Evolutionary conservation across 345 rosid species (phyloP), one percentile per base, ranked within the genome.

Genomic region (Eucalyptus cladocalyx): DNA sequence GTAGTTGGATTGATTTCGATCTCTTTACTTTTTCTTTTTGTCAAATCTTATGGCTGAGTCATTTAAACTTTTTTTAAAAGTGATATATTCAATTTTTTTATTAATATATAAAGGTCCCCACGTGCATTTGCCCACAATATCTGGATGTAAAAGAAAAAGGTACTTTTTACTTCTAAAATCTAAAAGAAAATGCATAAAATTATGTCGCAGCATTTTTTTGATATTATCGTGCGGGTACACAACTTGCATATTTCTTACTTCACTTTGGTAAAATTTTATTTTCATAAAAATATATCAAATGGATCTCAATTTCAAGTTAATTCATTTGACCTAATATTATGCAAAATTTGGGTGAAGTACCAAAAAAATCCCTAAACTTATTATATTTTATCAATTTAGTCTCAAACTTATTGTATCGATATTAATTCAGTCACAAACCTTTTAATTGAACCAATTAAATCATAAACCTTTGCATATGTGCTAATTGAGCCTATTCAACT

Each of bases 381-480:
- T 60, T 60, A 13, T 13, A 60, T 12, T 12, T 12, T 60, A 60
- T 6, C 32, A 60, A 3, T 60, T 28, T 30, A 60, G 2, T 60
- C 7, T 28, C 2, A 28, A 60, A 60, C 0, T 0, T 28, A 60
- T 60, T 60, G 4, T 2, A 28, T 28, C 4, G 8, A 7, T 28
- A 60, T 28, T 8, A 60, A 1, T 60, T 60, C 8, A 60, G 1
- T 12, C 1, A 1, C n/a, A 30, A 28, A 28, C 4, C 0, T 60
- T 30, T 60, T 3, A 60, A 60, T 60, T 12, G 7, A 12, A 8
- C 8, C 6, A 60, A 28, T 60, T 60, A 60, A 60, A 30, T 28
- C 17, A 0, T 60, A 13, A 60, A 12, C 8, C n/a, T 60, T 60
- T 60, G 8, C 16, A 60, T 60, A 11, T 28, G 16, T 60, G n/a